phyloP scores from a whole-genome alignment of 441 rosid species.

The Capsella rubella region DNA sequence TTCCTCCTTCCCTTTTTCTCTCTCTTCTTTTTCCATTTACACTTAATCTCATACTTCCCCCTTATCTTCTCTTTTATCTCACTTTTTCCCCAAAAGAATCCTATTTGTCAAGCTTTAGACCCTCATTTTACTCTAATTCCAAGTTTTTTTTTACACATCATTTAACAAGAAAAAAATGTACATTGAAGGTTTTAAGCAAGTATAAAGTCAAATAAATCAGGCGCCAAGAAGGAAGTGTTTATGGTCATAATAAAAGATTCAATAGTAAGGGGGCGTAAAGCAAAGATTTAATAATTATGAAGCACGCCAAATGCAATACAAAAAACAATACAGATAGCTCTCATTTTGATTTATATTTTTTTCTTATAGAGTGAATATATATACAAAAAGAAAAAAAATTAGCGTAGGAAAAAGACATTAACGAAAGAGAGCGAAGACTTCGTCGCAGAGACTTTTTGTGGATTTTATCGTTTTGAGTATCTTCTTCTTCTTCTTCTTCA shows the following conservation, averaged over 20 bases:
- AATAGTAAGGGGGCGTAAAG: slow-evolving; percentile 29
- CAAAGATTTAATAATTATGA: slow-evolving; percentile 15
- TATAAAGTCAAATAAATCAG: background rate
- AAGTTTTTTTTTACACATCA: background rate
- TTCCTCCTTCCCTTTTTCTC: slow-evolving; percentile 13
- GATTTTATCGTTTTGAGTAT: slow-evolving; percentile 34
- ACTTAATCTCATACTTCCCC: background rate
- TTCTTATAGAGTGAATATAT: slow-evolving; percentile 9
- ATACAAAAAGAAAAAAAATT: slow-evolving; percentile 1
- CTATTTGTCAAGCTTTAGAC: too few species aligned
- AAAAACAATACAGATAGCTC: slow-evolving; percentile 30
- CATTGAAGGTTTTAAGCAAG: background rate
- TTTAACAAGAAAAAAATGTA: background rate
- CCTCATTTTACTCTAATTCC: background rate
- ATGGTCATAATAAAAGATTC: background rate
- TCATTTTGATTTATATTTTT: background rate
- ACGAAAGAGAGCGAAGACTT: slow-evolving; percentile 45
- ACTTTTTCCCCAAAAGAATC: background rate
- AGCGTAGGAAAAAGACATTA: slow-evolving; percentile 41
- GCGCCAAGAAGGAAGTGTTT: background rate
- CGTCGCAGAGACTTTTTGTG: slow-evolving; percentile 38
- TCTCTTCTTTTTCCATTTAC: background rate
- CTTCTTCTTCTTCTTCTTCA: background rate
- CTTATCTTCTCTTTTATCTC: background rate
- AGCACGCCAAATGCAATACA: slow-evolving; percentile 31